Base-by-base conservation (phyloP, 805 yeast genomes). In the Schwanniomyces polymorphus region DNA sequence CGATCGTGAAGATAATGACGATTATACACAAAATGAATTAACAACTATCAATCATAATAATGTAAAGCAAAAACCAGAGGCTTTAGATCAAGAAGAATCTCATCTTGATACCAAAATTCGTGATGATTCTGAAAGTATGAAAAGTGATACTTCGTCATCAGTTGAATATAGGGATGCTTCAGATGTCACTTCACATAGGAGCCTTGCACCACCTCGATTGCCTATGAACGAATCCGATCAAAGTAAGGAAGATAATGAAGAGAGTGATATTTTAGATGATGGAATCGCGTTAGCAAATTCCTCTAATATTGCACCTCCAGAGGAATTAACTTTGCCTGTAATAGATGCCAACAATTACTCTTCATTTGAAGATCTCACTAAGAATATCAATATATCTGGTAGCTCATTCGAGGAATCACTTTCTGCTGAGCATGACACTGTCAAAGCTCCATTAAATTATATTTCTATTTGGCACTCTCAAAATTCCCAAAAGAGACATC, bases 401-500 rank as follows among this genome's bases (percentile, higher is more conserved):
- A 46, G 51, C 14, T 55, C 68, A 7, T 72, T 57, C 48, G 78
- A 73, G 49, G 72, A 70, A 41, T 62, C 68, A 0, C 58, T 72
- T 16, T 72, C 78, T 2, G 78, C 77, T 0, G 77, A 73, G 41
- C 59, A 69, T 46, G 77, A 72, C 38, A 54, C 45, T 7, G 75
- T 65, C 9, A 58, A 54, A 25, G 55, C 59, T 27, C 58, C 66
- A 1, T 43, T 54, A 4, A 54, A 60, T 44, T 74, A 64, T 51
- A 58, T 72, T 25, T 64, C 75, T 3, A 74, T 74, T 26, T 74
- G 78, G 78, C 77, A 65, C 44, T 61, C 67, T 1, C 78, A 72
- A 48, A 67, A 69, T 21, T 57, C 53, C 31, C 47, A 56, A 38
- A 38, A 38, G 41, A 38, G 16, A 26, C 14, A 38, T 14, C 21